Conservation (phyloP, 495 filamentous ascomycete species). For the Penicillium dipodomyicola region DNA sequence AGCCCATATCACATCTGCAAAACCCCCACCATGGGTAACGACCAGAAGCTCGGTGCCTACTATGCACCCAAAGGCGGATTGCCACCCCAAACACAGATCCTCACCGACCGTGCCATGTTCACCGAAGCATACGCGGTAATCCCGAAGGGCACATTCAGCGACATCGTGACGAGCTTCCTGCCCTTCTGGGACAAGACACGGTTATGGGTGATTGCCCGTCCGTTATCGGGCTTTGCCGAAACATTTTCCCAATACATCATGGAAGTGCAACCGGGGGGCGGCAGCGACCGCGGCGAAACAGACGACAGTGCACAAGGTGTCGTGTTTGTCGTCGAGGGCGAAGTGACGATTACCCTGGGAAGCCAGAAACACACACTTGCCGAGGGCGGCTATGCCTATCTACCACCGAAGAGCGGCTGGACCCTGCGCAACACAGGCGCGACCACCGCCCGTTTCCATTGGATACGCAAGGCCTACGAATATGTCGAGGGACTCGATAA, state of each 20-base stretch:
- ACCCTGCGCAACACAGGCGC: constrained; percentile 22
- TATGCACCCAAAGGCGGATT: constrained; percentile 28
- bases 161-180: constrained; percentile 30
- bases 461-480: constrained; percentile 30
- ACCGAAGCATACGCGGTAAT: constrained; percentile 30
- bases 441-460: constrained; percentile 28
- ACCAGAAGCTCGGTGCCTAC: constrained; percentile 27
- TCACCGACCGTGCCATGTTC: constrained; percentile 33
- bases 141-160: constrained; percentile 26
- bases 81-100: constrained; percentile 25
- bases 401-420: constrained; percentile 28
- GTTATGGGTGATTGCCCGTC: constrained; percentile 29
- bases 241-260: constrained; percentile 33
- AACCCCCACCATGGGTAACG: constrained; percentile 22
- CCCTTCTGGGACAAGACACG: constrained; percentile 31
- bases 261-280: constrained; percentile 27
- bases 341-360: constrained; percentile 23
- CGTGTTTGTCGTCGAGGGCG: constrained; percentile 26
- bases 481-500: constrained; percentile 22
- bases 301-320: constrained; percentile 25
- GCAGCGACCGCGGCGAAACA: constrained; percentile 24
- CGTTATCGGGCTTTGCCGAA: constrained; percentile 28
- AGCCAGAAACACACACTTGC: constrained; percentile 20
- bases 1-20: neutral
- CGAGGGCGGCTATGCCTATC: constrained; percentile 28